Percentiles rank a stretch among this genome's conserved stretches.
Evolutionary conservation across 148 eudicot species (phyloP).

Genomic region (Camellia japonica): DNA sequence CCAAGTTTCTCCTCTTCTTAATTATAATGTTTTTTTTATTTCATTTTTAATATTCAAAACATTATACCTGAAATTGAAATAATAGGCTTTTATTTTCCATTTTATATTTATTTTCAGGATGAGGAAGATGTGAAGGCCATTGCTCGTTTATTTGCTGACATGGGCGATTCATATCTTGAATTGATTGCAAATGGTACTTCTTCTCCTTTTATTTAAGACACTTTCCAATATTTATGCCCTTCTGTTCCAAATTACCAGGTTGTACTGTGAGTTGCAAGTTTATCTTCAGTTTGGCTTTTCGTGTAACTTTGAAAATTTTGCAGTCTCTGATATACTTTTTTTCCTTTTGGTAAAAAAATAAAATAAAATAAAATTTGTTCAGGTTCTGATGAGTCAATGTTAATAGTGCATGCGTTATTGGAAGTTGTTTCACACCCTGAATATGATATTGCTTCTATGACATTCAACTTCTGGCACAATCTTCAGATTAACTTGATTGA

Average conservation of each 20-base stretch:
- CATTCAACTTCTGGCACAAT: slow-evolving; percentile 98
- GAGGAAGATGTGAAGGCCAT: slow-evolving; percentile 98
- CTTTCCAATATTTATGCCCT: slow-evolving; percentile 1
- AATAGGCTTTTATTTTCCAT: background rate
- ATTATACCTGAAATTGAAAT: background rate
- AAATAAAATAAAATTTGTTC: slow-evolving; percentile 19
- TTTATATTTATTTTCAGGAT: slow-evolving; percentile 51
- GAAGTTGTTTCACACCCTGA: slow-evolving; percentile 97
- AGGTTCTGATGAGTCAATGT: slow-evolving; percentile 94
- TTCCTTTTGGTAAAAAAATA: background rate
- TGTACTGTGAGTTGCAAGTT: background rate
- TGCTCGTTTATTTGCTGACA: slow-evolving; percentile 97
- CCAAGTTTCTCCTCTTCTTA: background rate
- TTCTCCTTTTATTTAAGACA: background rate
- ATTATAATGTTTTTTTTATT: background rate
- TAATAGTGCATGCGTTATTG: slow-evolving; percentile 78
- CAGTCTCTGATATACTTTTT: slow-evolving; percentile 12
- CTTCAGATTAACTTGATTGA: slow-evolving; percentile 81
- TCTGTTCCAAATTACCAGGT: slow-evolving; percentile 4
- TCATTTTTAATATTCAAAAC: background rate
- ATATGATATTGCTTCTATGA: slow-evolving; percentile 98
- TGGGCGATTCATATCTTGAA: slow-evolving; percentile 97
- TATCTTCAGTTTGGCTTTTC: background rate
- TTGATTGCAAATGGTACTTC: slow-evolving; percentile 87
- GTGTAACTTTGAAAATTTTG: background rate